Base-by-base conservation (phyloP, 345 rosid genomes). In the Dipteronia dyeriana region DNA sequence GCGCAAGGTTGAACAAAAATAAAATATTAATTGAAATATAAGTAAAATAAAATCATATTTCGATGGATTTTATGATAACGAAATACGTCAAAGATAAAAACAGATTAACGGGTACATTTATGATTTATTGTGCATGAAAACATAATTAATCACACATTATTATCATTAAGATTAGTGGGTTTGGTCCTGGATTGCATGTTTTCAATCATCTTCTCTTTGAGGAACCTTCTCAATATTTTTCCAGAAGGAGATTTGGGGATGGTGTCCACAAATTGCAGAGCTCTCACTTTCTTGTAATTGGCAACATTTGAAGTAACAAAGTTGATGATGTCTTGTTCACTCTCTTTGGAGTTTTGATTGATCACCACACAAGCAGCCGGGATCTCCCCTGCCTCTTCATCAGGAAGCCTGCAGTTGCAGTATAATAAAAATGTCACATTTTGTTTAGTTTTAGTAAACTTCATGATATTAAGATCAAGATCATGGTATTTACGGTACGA, bases 371-470 rank as follows among this genome's bases (percentile, higher is more conserved):
- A 96, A 4, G 98, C 97, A 8, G 84, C 97, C 10, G 99, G 98
- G 10, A 96, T 91, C 86, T 96, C 99, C 20, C 97, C 98, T 0
- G 98, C 98, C 81, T 94, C 97, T 74, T 94, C 99, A 45, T 95
- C 92, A 3, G 97, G 97, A 49, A 95, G 70, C 88, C 99, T 93
- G 76, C 39, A 66, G 43, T 19, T 9, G 4, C 5, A 34, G 38
- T 0, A 4, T 34, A 2, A 39, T 57, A 25, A 45, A 23, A 26
- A 8, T 34, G 38, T 34, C 14, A 61, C 31, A 22, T 22, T 22
- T 23, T 10, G 13, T 26, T 8, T 34, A 34, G 23, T 20, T 59
- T 59, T 7, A 57, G 7, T 7, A 57, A 57, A 19, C 62, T 20
- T 22, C 62, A 22, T 34, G 38, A 34, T 9, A 41, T 41, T 41